phyloP scores from a whole-genome alignment of 345 rosid species.

The Corymbia maculata region DNA sequence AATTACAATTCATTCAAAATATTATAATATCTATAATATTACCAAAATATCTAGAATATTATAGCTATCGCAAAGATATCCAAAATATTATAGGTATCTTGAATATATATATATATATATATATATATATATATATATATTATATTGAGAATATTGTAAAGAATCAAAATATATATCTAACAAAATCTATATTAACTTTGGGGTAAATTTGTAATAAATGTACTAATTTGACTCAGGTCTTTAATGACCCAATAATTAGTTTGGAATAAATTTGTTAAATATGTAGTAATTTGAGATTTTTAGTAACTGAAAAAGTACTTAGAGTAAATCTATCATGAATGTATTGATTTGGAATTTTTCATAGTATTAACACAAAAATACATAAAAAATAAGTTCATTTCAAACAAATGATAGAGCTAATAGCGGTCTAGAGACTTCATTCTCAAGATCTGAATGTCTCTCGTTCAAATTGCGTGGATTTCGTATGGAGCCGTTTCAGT shows the following conservation, averaged over 20 bases:
- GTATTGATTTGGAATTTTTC: fast-evolving
- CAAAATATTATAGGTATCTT: no score
- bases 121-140: no score
- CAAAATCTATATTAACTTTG: no score
- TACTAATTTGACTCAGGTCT: fast-evolving
- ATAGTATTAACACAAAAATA: not conserved
- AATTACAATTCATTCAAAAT: no score
- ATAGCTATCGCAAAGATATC: no score
- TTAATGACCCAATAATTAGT: no score
- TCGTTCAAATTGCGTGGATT: not conserved
- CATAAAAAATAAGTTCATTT: not conserved
- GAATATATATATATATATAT: no score
- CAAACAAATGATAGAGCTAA: not conserved
- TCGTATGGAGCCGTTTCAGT: fast-evolving
- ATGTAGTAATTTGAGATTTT: fast-evolving
- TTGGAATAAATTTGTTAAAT: fast-evolving
- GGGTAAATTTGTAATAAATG: fast-evolving
- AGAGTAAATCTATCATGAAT: no score
- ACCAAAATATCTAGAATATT: no score
- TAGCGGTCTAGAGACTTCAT: not conserved
- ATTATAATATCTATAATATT: no score
- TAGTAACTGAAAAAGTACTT: not conserved
- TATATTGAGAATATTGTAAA: no score
- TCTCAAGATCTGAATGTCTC: not conserved
- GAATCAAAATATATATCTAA: no score